These are phyloP conservation scores for Termitomyces sp. DNA, from an alignment of 768 basidiomycete species.

Conservation along the genomic window DNA sequence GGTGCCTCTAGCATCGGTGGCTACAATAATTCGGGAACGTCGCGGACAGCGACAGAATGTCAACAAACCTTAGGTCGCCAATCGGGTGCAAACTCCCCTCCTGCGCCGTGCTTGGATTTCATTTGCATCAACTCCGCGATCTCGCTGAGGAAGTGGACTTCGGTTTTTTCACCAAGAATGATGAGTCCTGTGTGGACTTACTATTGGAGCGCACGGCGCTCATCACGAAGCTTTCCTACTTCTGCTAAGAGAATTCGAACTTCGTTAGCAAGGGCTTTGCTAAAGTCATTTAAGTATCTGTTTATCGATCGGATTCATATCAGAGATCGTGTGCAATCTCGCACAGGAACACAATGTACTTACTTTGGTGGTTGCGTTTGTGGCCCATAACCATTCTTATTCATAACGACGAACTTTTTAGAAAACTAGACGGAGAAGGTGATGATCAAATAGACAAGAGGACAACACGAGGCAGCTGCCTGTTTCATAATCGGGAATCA, in stretches of 20 bases:
- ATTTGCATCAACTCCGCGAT: slow-evolving; percentile 81
- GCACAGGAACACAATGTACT: background rate
- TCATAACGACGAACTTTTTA: background rate
- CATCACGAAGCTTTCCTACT: slow-evolving; percentile 76
- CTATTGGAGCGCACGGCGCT: slow-evolving; percentile 72
- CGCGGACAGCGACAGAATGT: background rate
- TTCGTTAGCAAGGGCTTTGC: slow-evolving; percentile 74
- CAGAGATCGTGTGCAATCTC: background rate
- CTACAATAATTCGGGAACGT: slow-evolving; percentile 2
- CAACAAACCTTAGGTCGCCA: slow-evolving; percentile 61
- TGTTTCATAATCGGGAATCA: background rate
- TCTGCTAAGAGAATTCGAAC: slow-evolving; percentile 74
- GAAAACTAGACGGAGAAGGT: background rate
- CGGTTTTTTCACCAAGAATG: background rate
- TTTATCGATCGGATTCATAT: background rate
- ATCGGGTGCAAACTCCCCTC: slow-evolving; percentile 71
- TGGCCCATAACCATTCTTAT: slow-evolving; percentile 15
- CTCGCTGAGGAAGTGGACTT: slow-evolving; percentile 42
- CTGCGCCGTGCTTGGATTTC: slow-evolving; percentile 77
- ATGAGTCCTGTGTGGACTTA: slow-evolving; percentile 28
- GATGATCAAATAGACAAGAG: background rate
- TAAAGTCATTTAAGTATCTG: slow-evolving; percentile 78
- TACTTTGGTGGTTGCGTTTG: slow-evolving; percentile 12
- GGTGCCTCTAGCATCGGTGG: slow-evolving; percentile 25
- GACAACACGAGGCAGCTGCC: slow-evolving; percentile 7